phyloP scores from a whole-genome alignment of 306 rosid species.

The Vigna unguiculata region DNA sequence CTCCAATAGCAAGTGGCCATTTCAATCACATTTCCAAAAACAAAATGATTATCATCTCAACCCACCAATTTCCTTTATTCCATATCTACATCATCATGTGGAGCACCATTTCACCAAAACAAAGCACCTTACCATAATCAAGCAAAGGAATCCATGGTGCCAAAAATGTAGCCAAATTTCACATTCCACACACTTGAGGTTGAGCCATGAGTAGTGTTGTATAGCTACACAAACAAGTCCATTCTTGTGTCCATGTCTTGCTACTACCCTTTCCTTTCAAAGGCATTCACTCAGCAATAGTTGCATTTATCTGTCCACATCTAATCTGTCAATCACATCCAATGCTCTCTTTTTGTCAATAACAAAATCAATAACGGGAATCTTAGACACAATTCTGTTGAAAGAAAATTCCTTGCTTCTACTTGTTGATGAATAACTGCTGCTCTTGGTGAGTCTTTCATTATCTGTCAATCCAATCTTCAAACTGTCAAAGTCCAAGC shows the following conservation, averaged over 20 bases:
- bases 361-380: conserved; percentile 61
- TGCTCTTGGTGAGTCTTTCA: conserved; percentile 61
- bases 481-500: conserved; percentile 63
- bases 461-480: conserved; percentile 44
- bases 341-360: conserved; percentile 68
- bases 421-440: conserved; percentile 60
- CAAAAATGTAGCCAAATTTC: conserved; percentile 37
- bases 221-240: conserved; percentile 49
- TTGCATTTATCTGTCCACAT: conserved; percentile 50
- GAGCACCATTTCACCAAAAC: conserved; percentile 42
- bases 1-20: conserved; percentile 30
- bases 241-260: conserved; percentile 17
- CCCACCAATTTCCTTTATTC: conserved; percentile 32
- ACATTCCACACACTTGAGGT: conserved; percentile 34
- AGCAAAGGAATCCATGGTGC: conserved; percentile 35
- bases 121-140: conserved; percentile 33
- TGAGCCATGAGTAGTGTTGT: conserved; percentile 41
- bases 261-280: conserved; percentile 16
- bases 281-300: conserved; percentile 1
- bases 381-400: conserved; percentile 58
- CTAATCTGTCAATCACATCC: conserved; percentile 74
- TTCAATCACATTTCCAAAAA: conserved; percentile 32
- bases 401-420: conserved; percentile 57
- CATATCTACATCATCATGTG: conserved; percentile 44
- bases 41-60: conserved; percentile 36